Evolutionary conservation across 176 grass and related monocot genomes (phyloP), one percentile per base, ranked within the genome.

Genomic region (Tuctoria greenei): DNA sequence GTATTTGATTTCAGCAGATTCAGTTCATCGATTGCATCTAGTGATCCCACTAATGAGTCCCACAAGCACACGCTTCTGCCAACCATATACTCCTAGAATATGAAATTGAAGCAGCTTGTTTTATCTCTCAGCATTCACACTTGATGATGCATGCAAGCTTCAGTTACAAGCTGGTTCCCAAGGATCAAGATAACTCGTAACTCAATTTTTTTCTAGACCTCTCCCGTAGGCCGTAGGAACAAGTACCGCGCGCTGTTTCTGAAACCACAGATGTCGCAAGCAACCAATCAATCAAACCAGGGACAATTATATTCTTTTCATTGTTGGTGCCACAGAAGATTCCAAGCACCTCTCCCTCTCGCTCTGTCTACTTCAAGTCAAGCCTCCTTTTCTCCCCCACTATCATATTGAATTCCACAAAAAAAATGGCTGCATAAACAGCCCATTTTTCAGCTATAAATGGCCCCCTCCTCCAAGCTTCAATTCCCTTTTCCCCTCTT

Each of bases 401-500:
- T 14, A 57, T 38, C n/a, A n/a, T 17, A 3, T 25, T 50, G 7
- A 51, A 14, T 75, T 79, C 47, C 0, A 0, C 42, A 6, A n/a
- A n/a, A n/a, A n/a, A n/a, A n/a, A 69, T 67, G 47, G 47, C 57
- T 2, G 50, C 69, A 10, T 54, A 67, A 75, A 5, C 28, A 40
- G 16, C 71, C 31, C 12, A 17, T n/a, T 85, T 68, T 77, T 45
- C 21, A 41, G 68, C 78, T 98, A 98, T 94, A 98, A 98, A 98
- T 90, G 62, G 7, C 60, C 69, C 34, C 79, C 86, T 79, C 69
- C 71, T 73, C 85, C 82, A 86, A 7, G 81, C 82, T 46, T 51
- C 89, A 98, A 90, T 90, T 94, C 95, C 95, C 95, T 98, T 98
- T 93, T 83, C 91, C 84, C 86, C 82, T 76, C 73, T 78, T 83